Conservation (phyloP, 805 yeast species). For the Saturnispora diversa region DNA sequence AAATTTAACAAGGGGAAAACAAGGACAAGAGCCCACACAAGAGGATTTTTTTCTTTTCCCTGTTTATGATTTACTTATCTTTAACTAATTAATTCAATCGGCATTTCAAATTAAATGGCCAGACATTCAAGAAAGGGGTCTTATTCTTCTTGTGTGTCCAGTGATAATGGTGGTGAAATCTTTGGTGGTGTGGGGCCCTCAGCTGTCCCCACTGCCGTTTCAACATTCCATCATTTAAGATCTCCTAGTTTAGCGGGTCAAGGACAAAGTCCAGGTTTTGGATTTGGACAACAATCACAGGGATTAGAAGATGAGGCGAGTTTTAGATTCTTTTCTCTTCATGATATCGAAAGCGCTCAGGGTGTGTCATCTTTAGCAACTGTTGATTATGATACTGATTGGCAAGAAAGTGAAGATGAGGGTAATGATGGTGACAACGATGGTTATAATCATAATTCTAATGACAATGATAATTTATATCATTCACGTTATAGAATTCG, state of each 20-base stretch:
- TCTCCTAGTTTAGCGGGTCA: too few species aligned
- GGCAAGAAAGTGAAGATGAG: slow-evolving; percentile 44
- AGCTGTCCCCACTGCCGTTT: slow-evolving; percentile 67
- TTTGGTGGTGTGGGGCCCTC: slow-evolving; percentile 74
- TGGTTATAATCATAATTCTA: neutral
- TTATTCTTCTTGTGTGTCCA: neutral
- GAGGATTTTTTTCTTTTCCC: too few species aligned
- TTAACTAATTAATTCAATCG: too few species aligned
- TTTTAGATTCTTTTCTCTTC: slow-evolving; percentile 76
- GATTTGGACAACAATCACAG: too few species aligned
- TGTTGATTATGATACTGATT: slow-evolving; percentile 65
- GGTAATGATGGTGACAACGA: neutral
- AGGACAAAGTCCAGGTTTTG: too few species aligned
- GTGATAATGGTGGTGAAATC: slow-evolving; percentile 58
- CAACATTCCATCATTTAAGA: slow-evolving; percentile 56
- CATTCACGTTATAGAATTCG: too few species aligned
- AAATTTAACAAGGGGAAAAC: too few species aligned
- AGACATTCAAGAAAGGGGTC: slow-evolving; percentile 7
- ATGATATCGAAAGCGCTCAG: slow-evolving; percentile 78
- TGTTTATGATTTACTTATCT: too few species aligned
- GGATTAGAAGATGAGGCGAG: slow-evolving; percentile 6
- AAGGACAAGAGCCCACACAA: too few species aligned
- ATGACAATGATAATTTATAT: too few species aligned
- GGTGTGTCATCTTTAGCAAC: slow-evolving; percentile 67
- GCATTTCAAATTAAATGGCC: slow-evolving; percentile 2